Percentiles rank a stretch among this genome's conserved stretches.
phyloP scores from a whole-genome alignment of 2,329 filamentous ascomycete species.

The Mycocentrospora acerina region DNA sequence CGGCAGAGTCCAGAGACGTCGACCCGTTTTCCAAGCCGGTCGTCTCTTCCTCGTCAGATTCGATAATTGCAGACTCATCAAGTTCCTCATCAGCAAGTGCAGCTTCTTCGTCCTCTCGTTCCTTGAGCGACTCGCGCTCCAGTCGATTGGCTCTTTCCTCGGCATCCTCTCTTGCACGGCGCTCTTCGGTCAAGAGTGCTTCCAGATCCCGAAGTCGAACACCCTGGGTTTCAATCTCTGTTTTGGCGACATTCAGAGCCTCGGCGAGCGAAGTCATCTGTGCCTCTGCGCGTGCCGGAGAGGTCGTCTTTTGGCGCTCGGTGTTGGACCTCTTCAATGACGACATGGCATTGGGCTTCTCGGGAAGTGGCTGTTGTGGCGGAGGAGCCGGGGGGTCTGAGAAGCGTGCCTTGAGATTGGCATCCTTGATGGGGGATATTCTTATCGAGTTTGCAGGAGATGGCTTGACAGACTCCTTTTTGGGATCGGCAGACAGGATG shows the following conservation, averaged over 20 bases:
- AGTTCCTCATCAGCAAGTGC: conserved; percentile 20
- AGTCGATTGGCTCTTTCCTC: conserved; percentile 78
- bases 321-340: conserved; percentile 75
- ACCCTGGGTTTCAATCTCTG: conserved; percentile 82
- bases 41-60: conserved; percentile 16
- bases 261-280: conserved; percentile 86
- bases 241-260: conserved; percentile 78
- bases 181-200: conserved; percentile 73
- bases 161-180: conserved; percentile 76
- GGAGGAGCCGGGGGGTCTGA: conserved; percentile 92
- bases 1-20: conserved; percentile 22
- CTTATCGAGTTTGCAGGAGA: conserved; percentile 45
- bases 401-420: conserved; percentile 71
- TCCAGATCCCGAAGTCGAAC: conserved; percentile 80
- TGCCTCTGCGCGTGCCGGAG: conserved; percentile 64
- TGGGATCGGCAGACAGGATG: conserved; percentile 71
- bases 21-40: conserved; percentile 23
- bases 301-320: conserved; percentile 67
- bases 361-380: conserved; percentile 87
- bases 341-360: conserved; percentile 75
- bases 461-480: conserved; percentile 53
- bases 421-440: conserved; percentile 61
- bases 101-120: conserved; percentile 33
- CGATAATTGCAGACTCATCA: conserved; percentile 9
- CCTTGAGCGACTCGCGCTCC: conserved; percentile 59